These are phyloP conservation scores for Alnus glutinosa DNA, from an alignment of 306 rosid species.

Conservation along the genomic window DNA sequence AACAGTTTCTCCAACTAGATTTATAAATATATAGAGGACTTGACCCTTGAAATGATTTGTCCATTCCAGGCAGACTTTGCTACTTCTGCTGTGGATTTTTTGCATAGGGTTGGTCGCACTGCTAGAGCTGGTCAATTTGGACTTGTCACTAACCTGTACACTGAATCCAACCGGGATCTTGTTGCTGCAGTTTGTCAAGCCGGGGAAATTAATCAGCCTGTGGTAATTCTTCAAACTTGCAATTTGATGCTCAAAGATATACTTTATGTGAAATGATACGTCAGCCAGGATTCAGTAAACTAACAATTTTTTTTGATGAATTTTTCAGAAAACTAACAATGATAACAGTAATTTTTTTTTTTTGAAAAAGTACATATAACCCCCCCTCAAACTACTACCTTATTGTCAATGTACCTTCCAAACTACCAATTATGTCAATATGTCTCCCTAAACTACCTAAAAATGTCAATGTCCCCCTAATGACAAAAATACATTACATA, in stretches of 20 bases:
- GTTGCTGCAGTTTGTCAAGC: conserved; percentile 79
- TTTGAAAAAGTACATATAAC: too few relatives aligned
- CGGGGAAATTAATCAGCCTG: conserved; percentile 68
- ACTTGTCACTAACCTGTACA: conserved; percentile 75
- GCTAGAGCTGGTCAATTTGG: conserved; percentile 96
- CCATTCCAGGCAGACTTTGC: conserved; percentile 87
- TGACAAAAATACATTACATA: too few relatives aligned
- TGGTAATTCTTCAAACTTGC: conserved; percentile 50
- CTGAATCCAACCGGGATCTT: conserved; percentile 78
- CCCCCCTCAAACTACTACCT: too few relatives aligned
- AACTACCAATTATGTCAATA: too few relatives aligned
- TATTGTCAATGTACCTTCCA: too few relatives aligned
- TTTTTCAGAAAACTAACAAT: not conserved
- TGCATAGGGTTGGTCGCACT: conserved; percentile 89
- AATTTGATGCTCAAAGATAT: not conserved
- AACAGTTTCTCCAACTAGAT: not conserved
- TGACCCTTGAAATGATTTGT: conserved; percentile 27
- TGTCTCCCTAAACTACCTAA: too few relatives aligned
- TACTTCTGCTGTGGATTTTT: conserved; percentile 90
- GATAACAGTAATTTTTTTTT: not conserved
- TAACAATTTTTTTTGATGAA: not conserved
- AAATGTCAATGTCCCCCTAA: too few relatives aligned
- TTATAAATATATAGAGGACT: conserved; percentile 11
- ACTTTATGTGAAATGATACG: conserved; percentile 9
- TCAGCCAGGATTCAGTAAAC: not conserved